Base-by-base conservation (phyloP, 495 filamentous ascomycete genomes). In the Neurospora discreta region DNA sequence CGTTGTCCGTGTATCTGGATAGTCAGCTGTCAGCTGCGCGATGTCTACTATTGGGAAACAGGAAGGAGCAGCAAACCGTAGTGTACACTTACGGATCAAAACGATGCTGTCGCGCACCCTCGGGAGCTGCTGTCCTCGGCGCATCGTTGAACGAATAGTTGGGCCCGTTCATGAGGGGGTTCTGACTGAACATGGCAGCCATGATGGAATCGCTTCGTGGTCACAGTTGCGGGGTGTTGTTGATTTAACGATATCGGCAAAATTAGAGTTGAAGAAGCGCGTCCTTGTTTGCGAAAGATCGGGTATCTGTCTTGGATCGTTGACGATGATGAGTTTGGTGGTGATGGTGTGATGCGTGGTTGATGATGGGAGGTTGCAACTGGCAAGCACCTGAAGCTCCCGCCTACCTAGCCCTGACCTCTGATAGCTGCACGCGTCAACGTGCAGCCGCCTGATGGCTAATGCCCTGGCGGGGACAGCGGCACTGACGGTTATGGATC, bases 1-100 rank as follows among this genome's bases (percentile, higher is more conserved):
- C 95, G 78, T 99, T 99, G 84, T 99, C 95, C 75, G 95, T 94
- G 78, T 99, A 99, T 74, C 92, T 96, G 79, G n/a, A 81, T 74
- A 71, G 65, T 71, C n/a, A 33, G 46, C 18, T 5, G 67, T 75
- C 69, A 75, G 73, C 60, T 46, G 70, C 58, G 30, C 46, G 69
- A 65, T 36, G 13, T 26, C 44, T 18, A 43, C 43, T 39, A 71
- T 30, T 4, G 15, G 68, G 20, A 3, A 15, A 6, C 39, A 16
- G 39, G 36, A 18, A 18, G 58, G 69, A 46, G 60, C 23, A 68
- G 44, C 26, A 68, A 26, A 23, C 7, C 7, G 18, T 30, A 52
- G 9, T 39, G 26, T 2, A 44, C 23, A 65, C 88, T 79, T 88
- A 98, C 95, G 95, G 95, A 81, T 98, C 94, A 84, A 98, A 98